phyloP scores from a whole-genome alignment of 1,284 basidiomycete genomes.

The Moesziomyces globuligerus region DNA sequence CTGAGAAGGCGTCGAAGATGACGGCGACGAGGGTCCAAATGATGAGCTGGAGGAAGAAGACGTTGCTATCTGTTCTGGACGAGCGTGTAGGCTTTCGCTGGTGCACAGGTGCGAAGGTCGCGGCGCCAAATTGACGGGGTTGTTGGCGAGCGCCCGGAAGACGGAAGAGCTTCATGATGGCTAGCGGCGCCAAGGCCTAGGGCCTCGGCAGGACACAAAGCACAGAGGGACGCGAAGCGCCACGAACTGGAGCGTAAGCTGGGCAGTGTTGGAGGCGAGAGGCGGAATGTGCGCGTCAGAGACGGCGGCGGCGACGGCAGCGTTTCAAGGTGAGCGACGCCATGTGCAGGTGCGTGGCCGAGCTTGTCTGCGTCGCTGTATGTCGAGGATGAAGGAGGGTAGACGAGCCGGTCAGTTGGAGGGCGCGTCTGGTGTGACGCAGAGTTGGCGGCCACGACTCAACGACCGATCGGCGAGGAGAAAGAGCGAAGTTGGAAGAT shows the following conservation, averaged over 20 bases:
- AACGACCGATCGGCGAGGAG: neutral
- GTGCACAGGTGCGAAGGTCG: neutral
- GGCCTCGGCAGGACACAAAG: neutral
- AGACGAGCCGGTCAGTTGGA: no score
- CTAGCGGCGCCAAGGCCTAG: conserved; percentile 23
- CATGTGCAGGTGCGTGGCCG: conserved; percentile 6
- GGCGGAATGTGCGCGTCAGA: conserved; percentile 10
- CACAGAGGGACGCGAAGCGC: neutral
- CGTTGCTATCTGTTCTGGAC: neutral
- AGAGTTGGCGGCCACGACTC: neutral
- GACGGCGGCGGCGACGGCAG: neutral
- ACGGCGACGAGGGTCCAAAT: conserved; percentile 27
- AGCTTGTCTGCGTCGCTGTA: neutral
- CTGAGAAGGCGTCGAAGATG: conserved; percentile 21
- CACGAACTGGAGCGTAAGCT: no score
- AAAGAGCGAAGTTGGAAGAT: neutral
- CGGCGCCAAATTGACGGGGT: conserved; percentile 5
- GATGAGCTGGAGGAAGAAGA: conserved; percentile 36
- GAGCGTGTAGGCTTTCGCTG: neutral
- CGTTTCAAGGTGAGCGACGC: neutral
- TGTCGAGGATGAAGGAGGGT: no score
- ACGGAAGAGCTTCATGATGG: conserved; percentile 23
- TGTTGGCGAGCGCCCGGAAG: conserved; percentile 30
- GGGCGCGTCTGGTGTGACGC: neutral
- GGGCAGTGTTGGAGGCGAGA: neutral